Base-by-base conservation (phyloP, 2,329 filamentous ascomycete genomes). In the Fusarium compactum region DNA sequence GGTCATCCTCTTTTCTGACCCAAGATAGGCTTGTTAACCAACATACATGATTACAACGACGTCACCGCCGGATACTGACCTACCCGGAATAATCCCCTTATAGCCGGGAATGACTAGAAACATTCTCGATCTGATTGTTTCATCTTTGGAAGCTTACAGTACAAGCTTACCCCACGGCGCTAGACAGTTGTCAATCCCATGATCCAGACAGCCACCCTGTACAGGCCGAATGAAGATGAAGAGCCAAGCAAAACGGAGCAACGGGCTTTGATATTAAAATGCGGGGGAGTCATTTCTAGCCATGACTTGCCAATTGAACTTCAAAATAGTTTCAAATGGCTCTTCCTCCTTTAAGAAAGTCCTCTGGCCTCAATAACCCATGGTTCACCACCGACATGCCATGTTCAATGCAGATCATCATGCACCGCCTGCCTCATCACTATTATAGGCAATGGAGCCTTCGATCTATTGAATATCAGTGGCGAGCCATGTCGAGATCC, bases 321-420 rank as follows among this genome's bases (percentile, higher is more conserved):
- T 62, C 15, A 20, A 38, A 8, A 22, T n/a, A 41, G 14, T 53
- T 25, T 14, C 34, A 41, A 41, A 53, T 38, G n/a, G 7, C n/a
- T 53, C 24, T 27, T 40, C 24, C 16, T 40, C 14, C 9, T 25
- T 15, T 22, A 53, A 27, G n/a, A 29, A 53, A 12, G 18, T 24
- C 18, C 25, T 50, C 14, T 16, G 27, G 45, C 44, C 34, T 47
- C 15, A 5, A 6, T 40, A 54, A 15, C 22, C n/a, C 14, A 14
- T 38, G 18, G 20, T 40, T 56, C 52, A 64, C 43, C 40, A 14
- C 25, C 20, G 61, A 56, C 27, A 63, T 56, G 58, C 48, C 62
- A 59, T 58, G 43, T 52, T 60, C 44, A n/a, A 73, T 74, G 72
- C 65, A 65, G 67, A 73, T 74, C 70, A 70, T 71, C 50, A 69